Base-by-base conservation (phyloP, 805 yeast species). In the Saturnispora dispora region DNA sequence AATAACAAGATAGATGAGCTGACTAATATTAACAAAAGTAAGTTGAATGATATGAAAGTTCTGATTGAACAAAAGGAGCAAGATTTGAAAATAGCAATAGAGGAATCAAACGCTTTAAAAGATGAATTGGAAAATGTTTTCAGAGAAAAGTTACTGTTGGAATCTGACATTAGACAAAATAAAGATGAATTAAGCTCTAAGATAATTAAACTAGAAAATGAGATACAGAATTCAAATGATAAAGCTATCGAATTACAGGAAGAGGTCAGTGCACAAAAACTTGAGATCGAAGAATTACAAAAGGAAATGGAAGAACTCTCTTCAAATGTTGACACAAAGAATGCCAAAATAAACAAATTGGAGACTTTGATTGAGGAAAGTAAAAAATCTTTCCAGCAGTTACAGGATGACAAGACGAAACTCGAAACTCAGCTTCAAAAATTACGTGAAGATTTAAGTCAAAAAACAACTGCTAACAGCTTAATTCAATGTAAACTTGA, bases 1-100 rank as follows among this genome's bases (percentile, higher is more conserved):
- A 71, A 67, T 33, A 56, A 58, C 5, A 65, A 61, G 46, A 47
- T 71, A 3, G 53, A 47, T 13, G 47, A 46, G 6, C 18, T 50
- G 13, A 53, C 45, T 18, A n/a, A 22, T 1, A 15, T 37, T 17
- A 8, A 53, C 13, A 18, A 43, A 18, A 10, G 1, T 1, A 53
- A 53, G 23, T 5, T 45, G 4, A 9, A 15, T 2, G 43, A 45
- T 8, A 4, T 50, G 17, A 42, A 53, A 11, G 5, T 9, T 9
- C 18, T 54, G 15, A 20, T 59, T 36, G 40, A 45, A 18, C 23
- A 15, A 11, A 56, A 53, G 37, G 53, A 53, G 9, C 23, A 42
- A 2, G 58, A 57, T 32, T 20, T 56, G 20, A 5, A 4, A 1
- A 15, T 35, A 2, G 13, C 54, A 15, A 51, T 50, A 17, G 39